Base-by-base conservation (phyloP, 331 rosid genomes). In the Phaseolus coccineus region DNA sequence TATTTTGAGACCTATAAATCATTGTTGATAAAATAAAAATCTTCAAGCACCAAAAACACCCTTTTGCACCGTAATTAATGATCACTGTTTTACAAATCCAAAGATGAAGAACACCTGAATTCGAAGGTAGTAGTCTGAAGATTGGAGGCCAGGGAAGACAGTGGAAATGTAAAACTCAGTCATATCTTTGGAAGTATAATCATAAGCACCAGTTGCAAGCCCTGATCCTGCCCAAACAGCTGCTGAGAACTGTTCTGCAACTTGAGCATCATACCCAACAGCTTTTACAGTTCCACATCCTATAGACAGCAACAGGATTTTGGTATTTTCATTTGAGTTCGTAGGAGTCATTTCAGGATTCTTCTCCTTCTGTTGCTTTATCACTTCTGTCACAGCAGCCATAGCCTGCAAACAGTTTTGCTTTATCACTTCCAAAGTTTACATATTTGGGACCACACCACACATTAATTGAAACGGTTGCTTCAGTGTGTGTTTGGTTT, bases 341-440 rank as follows among this genome's bases (percentile, higher is more conserved):
- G 1, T 0, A 11, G 4, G 37, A 46, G 12, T 56, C 27, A 37
- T 12, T 0, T 51, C 30, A 13, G 63, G 30, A 16, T 33, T 77
- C 9, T 68, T 70, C 74, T n/a, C 50, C 19, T 77, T 46, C 40
- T 52, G 24, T 64, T 73, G 39, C 11, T 64, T 69, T 53, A 5
- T 27, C 39, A 71, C 82, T 82, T 82, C 86, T 77, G 71, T 82
- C 51, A 82, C 35, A 11, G 86, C 86, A 82, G 67, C 13, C 76
- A 77, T 39, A 10, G 82, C 79, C 86, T 82, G 78, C 37, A 14
- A 15, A 0, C 37, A 22, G 2, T 14, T 35, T 35, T 5, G 2
- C 31, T 0, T 30, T 2, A 30, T 30, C 31, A 19, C 22, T 19
- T 19, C 22, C 22, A 19, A 19, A 19, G 22, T 19, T 19, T 19